Evolutionary conservation across 1,284 basidiomycete species (phyloP).

Genomic region (Ceratobasidium papillatum): DNA sequence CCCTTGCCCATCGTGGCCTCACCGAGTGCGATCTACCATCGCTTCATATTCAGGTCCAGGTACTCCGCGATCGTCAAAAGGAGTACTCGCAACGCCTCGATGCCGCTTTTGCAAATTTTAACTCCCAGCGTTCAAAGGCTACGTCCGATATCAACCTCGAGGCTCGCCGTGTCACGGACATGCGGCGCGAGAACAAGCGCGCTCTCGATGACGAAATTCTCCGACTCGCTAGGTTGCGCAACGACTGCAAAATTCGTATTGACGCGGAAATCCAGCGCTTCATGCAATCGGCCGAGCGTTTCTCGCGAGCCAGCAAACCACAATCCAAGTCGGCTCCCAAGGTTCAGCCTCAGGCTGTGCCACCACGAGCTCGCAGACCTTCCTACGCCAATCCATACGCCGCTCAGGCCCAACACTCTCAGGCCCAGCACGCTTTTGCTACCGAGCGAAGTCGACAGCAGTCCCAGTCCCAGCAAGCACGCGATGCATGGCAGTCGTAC

Average conservation of each 20-base stretch:
- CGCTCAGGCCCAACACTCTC: background rate
- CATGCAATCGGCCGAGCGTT: constrained; percentile 30
- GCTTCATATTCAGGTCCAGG: constrained; percentile 29
- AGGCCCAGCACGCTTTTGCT: constrained; percentile 15
- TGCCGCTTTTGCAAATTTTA: constrained; percentile 23
- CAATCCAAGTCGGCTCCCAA: constrained; percentile 1
- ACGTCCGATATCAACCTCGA: constrained; percentile 30
- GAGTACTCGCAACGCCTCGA: constrained; percentile 11
- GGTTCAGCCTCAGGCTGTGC: background rate
- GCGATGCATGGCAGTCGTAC: constrained; percentile 36
- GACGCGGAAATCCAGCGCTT: constrained; percentile 24
- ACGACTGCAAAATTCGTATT: constrained; percentile 16
- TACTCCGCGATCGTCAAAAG: constrained; percentile 29
- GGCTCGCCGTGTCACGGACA: constrained; percentile 12
- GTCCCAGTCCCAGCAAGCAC: constrained; percentile 30
- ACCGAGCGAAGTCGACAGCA: constrained; percentile 15
- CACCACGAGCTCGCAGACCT: constrained; percentile 7
- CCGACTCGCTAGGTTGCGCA: constrained; percentile 19
- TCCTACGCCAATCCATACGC: constrained; percentile 15
- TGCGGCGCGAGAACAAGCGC: constrained; percentile 35
- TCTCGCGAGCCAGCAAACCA: constrained; percentile 27
- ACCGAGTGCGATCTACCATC: constrained; percentile 32
- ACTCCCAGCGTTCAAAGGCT: constrained; percentile 31
- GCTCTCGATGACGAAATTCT: constrained; percentile 19
- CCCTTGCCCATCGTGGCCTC: constrained; percentile 30